Percentiles rank a stretch among this genome's conserved stretches.
phyloP scores from a whole-genome alignment of 2,329 filamentous ascomycete genomes.

The Aspergillus intermedius region DNA sequence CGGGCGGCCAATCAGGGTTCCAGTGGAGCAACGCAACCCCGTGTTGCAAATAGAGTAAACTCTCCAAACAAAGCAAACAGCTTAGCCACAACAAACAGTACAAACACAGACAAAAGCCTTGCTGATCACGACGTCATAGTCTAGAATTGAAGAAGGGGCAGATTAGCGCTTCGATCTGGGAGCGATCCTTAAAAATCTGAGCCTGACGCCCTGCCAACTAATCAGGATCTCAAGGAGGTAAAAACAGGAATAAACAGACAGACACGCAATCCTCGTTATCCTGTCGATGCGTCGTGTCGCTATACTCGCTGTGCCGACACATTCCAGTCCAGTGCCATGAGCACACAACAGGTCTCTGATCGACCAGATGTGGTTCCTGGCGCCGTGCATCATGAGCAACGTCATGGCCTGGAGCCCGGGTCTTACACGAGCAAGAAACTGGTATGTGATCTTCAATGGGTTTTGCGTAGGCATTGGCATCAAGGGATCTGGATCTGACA shows the following conservation, averaged over 20 bases:
- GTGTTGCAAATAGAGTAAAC: conserved; percentile 23
- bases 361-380: conserved; percentile 11
- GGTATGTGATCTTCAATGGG: conserved; percentile 28
- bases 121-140: conserved; percentile 26
- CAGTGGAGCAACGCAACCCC: conserved; percentile 9
- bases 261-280: neutral
- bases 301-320: conserved; percentile 1
- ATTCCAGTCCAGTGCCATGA: conserved; percentile 19
- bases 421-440: conserved; percentile 51
- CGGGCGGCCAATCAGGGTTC: conserved; percentile 9
- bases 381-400: conserved; percentile 14
- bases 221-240: neutral
- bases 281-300: conserved; percentile 1
- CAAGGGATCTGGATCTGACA: conserved; percentile 5
- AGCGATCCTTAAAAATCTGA: too few species aligned
- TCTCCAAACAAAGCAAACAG: conserved; percentile 13
- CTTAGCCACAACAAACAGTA: neutral
- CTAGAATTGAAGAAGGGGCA: conserved; percentile 12
- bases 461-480: neutral
- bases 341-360: conserved; percentile 13
- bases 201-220: too few species aligned
- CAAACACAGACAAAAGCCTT: too few species aligned
- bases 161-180: too few species aligned
- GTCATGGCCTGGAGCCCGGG: conserved; percentile 38
- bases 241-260: neutral